These are phyloP conservation scores for Starmerella apicola DNA, from an alignment of 805 yeast genomes.

Conservation along the genomic window DNA sequence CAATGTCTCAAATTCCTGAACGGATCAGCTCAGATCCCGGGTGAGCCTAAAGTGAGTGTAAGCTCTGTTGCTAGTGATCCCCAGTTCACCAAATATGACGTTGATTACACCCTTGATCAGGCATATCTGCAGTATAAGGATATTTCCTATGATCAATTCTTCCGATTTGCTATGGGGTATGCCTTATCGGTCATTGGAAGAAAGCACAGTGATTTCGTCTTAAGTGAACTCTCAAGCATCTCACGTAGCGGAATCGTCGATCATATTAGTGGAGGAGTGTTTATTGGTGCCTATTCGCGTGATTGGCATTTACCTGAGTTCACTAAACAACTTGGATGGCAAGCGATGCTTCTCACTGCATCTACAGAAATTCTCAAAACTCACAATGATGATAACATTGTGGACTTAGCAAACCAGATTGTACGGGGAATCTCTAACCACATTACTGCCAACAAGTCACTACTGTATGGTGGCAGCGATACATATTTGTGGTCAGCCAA, in stretches of 20 bases:
- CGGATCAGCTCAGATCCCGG: too few species aligned
- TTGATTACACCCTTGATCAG: conserved; percentile 1
- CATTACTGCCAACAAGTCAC: not conserved
- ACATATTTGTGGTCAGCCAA: conserved; percentile 27
- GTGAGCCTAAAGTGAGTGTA: too few species aligned
- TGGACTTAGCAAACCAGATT: conserved; percentile 16
- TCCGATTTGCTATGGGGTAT: conserved; percentile 27
- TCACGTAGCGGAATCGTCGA: conserved; percentile 30
- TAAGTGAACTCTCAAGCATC: conserved; percentile 23
- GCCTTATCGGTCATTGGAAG: conserved; percentile 11
- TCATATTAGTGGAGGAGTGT: conserved; percentile 29
- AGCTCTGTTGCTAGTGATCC: too few species aligned
- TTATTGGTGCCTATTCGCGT: conserved; percentile 28
- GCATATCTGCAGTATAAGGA: conserved; percentile 8
- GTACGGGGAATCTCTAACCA: conserved; percentile 5
- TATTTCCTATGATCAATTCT: conserved; percentile 19
- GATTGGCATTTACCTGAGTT: conserved; percentile 33
- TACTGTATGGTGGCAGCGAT: conserved; percentile 1
- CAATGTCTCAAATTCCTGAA: too few species aligned
- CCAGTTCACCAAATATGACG: conserved; percentile 2
- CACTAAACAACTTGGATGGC: conserved; percentile 31
- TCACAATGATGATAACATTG: conserved; percentile 1
- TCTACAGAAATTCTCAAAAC: conserved; percentile 18
- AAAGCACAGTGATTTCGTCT: conserved; percentile 19
- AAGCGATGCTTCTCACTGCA: conserved; percentile 28